Evolutionary conservation across 2,329 filamentous ascomycete species (phyloP), one percentile per base, ranked within the genome.

Genomic region (Graphiopsis chlorocephala): DNA sequence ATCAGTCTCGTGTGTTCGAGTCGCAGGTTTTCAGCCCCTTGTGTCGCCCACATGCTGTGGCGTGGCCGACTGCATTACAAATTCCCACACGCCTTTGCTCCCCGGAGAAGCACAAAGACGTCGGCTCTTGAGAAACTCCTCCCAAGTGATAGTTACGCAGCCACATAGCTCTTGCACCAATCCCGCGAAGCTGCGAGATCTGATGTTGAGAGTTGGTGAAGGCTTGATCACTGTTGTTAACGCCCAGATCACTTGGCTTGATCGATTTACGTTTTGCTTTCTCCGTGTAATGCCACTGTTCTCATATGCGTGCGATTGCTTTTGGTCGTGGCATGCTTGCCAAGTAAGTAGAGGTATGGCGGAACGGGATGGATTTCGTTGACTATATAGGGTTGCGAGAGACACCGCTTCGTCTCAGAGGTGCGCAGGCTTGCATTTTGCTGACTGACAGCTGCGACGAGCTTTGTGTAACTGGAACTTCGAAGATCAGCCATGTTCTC

Each of bases 41-140:
- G 56, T 59, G 35, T 31, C 23, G 17, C 56, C 20, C 28, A 50
- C 3, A 35, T 61, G 26, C 42, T 28, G 47, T 61, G 12, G 12
- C 35, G 26, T 12, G 45, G 47, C 23, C 31, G 31, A n/a, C n/a
- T 12, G 42, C 45, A 50, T 62, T 55, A 62, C 60, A 62, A 55
- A 62, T 61, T n/a, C 14, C 23, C 29, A 35, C 14, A 23, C 42
- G 26, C 25, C 7, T 20, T 45, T 45, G 33, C 60, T 62, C 48
- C 60, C 60, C 60, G 60, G 60, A 62, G 60, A 62, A 62, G 48
- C 60, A 55, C 48, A 47, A 62, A 28, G 8, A 62, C 26, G 23
- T 23, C 15, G 11, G 17, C 23, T 10, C 15, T 29, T 33, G 31
- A 20, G 17, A 14, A 29, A 42, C 38, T 45, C n/a, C 48, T 17